Evolutionary conservation across 352 stramenopile species (phyloP).

Genomic region (Phytophthora tubulina): DNA sequence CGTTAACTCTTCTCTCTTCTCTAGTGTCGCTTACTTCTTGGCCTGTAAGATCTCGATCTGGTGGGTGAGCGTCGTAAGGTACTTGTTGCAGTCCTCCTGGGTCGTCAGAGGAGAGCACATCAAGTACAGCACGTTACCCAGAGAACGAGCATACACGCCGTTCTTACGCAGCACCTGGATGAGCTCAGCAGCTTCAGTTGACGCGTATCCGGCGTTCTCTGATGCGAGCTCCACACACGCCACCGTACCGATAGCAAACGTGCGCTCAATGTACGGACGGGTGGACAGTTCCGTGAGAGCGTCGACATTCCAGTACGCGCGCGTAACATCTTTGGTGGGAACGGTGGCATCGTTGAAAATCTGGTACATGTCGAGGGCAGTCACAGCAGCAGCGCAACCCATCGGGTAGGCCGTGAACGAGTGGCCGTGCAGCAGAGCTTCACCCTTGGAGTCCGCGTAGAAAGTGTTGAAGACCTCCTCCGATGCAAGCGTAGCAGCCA

Average conservation of each 20-base stretch:
- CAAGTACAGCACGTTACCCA: constrained; percentile 88
- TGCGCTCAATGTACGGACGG: constrained; percentile 59
- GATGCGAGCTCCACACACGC: constrained; percentile 78
- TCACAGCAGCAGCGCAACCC: constrained; percentile 89
- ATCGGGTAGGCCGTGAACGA: constrained; percentile 94
- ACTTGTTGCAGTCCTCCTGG: constrained; percentile 65
- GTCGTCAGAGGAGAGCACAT: constrained; percentile 88
- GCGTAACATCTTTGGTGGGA: constrained; percentile 34
- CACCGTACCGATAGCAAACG: constrained; percentile 85
- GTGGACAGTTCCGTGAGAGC: constrained; percentile 61
- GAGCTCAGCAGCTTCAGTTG: constrained; percentile 66
- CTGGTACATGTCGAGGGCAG: constrained; percentile 90
- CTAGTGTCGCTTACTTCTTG: constrained; percentile 33
- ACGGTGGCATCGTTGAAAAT: constrained; percentile 55
- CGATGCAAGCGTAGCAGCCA: constrained; percentile 88
- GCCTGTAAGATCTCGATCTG: constrained; percentile 59
- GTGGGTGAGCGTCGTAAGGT: constrained; percentile 57
- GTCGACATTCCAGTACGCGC: constrained; percentile 70
- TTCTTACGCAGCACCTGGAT: constrained; percentile 70
- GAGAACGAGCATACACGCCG: constrained; percentile 79
- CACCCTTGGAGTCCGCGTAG: constrained; percentile 86
- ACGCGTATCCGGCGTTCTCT: constrained; percentile 70
- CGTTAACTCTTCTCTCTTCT: not conserved
- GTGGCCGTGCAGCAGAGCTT: constrained; percentile 92
- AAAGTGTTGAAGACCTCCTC: constrained; percentile 93